Evolutionary conservation across 2,329 filamentous ascomycete species (phyloP).

Genomic region (Aquanectria penicillioides): DNA sequence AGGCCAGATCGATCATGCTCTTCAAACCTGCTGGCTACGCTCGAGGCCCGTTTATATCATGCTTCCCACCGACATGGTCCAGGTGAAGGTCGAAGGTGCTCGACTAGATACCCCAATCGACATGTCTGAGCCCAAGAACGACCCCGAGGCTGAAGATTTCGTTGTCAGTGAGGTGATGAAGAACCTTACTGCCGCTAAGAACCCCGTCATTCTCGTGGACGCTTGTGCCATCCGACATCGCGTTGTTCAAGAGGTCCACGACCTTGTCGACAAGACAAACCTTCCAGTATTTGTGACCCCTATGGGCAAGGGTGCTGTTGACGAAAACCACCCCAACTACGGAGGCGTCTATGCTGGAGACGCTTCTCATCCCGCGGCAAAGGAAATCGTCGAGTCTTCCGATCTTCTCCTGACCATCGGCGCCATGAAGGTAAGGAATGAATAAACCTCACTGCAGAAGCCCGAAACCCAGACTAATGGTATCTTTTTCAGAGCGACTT

Average conservation of each 20-base stretch:
- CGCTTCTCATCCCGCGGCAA: slow-evolving; percentile 73
- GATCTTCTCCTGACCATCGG: slow-evolving; percentile 79
- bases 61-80: slow-evolving; percentile 83
- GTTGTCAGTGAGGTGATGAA: slow-evolving; percentile 83
- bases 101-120: slow-evolving; percentile 77
- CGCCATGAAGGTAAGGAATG: slow-evolving; percentile 64
- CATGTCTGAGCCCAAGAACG: slow-evolving; percentile 70
- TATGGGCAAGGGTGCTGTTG: slow-evolving; percentile 87
- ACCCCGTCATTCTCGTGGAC: slow-evolving; percentile 83
- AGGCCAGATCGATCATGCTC: slow-evolving; percentile 78
- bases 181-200: slow-evolving; percentile 76
- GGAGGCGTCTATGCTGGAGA: slow-evolving; percentile 88
- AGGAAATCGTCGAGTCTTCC: slow-evolving; percentile 71
- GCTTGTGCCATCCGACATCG: slow-evolving; percentile 83
- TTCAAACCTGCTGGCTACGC: slow-evolving; percentile 77
- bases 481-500: slow-evolving; percentile 70
- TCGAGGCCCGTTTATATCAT: slow-evolving; percentile 86
- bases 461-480: not conserved
- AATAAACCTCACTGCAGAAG: no score
- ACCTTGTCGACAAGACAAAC: slow-evolving; percentile 76
- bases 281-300: slow-evolving; percentile 88
- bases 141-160: slow-evolving; percentile 78
- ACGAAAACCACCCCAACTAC: slow-evolving; percentile 80
- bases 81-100: slow-evolving; percentile 78
- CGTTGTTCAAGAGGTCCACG: slow-evolving; percentile 76